These are phyloP conservation scores for Aspergillus fischeri DNA, from an alignment of 2,329 filamentous ascomycete genomes.

Conservation along the genomic window DNA sequence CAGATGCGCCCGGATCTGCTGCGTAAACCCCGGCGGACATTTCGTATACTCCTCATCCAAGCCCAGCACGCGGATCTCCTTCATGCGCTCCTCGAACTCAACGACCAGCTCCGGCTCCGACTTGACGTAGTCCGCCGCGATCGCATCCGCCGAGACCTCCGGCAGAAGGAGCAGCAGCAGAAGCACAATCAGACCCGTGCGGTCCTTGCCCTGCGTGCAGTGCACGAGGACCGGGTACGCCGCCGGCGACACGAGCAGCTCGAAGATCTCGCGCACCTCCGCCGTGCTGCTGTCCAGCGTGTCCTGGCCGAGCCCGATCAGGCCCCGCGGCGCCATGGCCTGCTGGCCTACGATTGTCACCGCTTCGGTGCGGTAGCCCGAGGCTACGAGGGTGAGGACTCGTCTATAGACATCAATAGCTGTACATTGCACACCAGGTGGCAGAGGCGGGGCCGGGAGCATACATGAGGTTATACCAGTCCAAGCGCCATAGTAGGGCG, in stretches of 20 bases:
- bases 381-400: slow-evolving; percentile 58
- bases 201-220: slow-evolving; percentile 87
- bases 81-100: slow-evolving; percentile 60
- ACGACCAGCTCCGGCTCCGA: slow-evolving; percentile 58
- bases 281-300: slow-evolving; percentile 64
- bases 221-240: slow-evolving; percentile 67
- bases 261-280: slow-evolving; percentile 66
- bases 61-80: slow-evolving; percentile 67
- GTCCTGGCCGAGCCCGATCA: slow-evolving; percentile 65
- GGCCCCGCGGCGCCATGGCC: slow-evolving; percentile 68
- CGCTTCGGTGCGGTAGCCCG: slow-evolving; percentile 65
- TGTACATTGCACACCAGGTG: not conserved
- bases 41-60: slow-evolving; percentile 68
- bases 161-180: slow-evolving; percentile 62
- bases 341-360: slow-evolving; percentile 65
- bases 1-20: slow-evolving; percentile 55
- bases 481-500: slow-evolving; percentile 63
- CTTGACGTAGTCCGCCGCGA: slow-evolving; percentile 68
- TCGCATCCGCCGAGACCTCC: slow-evolving; percentile 52
- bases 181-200: slow-evolving; percentile 68
- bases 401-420: slow-evolving; percentile 39
- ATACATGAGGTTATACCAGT: slow-evolving; percentile 63
- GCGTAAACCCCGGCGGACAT: slow-evolving; percentile 63
- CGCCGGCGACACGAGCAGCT: slow-evolving; percentile 49
- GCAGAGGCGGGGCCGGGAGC: slow-evolving; percentile 16